Evolutionary conservation across 2,329 filamentous ascomycete species (phyloP).

Genomic region (Claviceps quebecensis): DNA sequence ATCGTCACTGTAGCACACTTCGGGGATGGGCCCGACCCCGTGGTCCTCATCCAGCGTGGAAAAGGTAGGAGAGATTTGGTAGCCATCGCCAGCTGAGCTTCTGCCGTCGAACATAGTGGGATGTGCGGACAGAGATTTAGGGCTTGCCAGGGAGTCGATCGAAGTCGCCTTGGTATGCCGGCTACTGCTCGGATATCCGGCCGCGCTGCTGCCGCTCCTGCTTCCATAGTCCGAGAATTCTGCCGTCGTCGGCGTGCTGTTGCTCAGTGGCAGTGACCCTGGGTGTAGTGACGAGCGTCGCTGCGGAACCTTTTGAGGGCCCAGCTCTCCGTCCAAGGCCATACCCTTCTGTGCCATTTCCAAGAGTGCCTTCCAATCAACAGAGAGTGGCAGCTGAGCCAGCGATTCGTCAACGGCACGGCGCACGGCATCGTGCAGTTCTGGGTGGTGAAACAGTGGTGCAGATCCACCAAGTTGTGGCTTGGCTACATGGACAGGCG

Average conservation of each 20-base stretch:
- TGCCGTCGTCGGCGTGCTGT: slow-evolving; percentile 22
- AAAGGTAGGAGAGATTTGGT: not conserved
- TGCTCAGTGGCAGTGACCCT: slow-evolving; percentile 23
- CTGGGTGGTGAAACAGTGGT: not conserved
- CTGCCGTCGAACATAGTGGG: not conserved
- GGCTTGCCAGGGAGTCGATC: slow-evolving; percentile 17
- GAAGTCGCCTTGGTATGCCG: slow-evolving; percentile 32
- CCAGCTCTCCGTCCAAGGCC: slow-evolving; percentile 1
- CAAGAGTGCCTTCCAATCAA: slow-evolving; percentile 2
- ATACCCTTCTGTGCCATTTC: slow-evolving; percentile 1
- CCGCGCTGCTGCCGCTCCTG: slow-evolving; percentile 26
- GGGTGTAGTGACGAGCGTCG: slow-evolving; percentile 14
- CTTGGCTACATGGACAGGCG: not conserved
- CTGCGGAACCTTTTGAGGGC: slow-evolving; percentile 2
- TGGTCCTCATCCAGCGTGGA: slow-evolving; percentile 1
- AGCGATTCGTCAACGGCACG: slow-evolving; percentile 6
- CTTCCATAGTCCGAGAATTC: slow-evolving; percentile 24
- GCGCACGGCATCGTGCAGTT: slow-evolving; percentile 5
- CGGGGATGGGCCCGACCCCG: not conserved
- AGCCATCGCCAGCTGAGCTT: slow-evolving; percentile 1
- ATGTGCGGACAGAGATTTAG: not conserved
- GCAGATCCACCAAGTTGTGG: not conserved
- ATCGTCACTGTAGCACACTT: not conserved
- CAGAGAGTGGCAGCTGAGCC: slow-evolving; percentile 3
- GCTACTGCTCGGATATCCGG: slow-evolving; percentile 27